These are phyloP conservation scores for Nadsonia starkeyi-henricii DNA, from an alignment of 1,139 yeast species.

Conservation along the genomic window DNA sequence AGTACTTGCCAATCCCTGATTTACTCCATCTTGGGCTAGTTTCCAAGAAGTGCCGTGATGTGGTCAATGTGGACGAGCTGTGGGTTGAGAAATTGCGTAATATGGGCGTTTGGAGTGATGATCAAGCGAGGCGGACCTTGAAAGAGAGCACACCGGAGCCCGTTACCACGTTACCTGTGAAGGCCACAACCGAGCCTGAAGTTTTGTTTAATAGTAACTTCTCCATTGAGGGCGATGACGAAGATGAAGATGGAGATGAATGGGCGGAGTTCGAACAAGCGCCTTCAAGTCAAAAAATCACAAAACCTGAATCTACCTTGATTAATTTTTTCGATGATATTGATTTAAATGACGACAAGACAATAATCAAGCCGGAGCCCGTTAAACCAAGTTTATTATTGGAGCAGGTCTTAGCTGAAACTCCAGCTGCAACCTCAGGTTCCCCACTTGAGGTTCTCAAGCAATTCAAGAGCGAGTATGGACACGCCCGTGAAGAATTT, in stretches of 20 bases:
- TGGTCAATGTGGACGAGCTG: constrained; percentile 23
- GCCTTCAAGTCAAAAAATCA: not conserved
- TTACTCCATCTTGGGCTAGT: constrained; percentile 20
- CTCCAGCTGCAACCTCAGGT: no score
- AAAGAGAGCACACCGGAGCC: no score
- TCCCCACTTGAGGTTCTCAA: constrained; percentile 12
- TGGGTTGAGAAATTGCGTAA: constrained; percentile 40
- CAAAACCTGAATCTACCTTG: no score
- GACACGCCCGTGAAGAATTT: constrained; percentile 12
- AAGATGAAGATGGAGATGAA: constrained; percentile 13
- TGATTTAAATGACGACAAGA: no score
- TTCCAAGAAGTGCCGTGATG: constrained; percentile 24
- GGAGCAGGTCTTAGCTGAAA: no score
- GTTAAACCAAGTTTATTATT: no score
- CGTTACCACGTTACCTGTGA: no score
- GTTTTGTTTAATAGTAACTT: constrained; percentile 4
- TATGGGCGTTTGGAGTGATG: constrained; percentile 37
- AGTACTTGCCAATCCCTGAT: constrained; percentile 17
- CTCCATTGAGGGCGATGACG: constrained; percentile 14
- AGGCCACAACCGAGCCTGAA: not conserved
- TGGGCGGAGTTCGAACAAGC: constrained; percentile 6
- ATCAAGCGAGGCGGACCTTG: constrained; percentile 7
- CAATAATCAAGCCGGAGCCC: no score
- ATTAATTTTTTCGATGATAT: no score
- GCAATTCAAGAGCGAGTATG: constrained; percentile 10